A percentile compares a stretch with the other conserved stretches of the same genome.
These are phyloP conservation scores for Lolium multiflorum DNA, from an alignment of 176 grass and related monocot species.

Conservation along the genomic window DNA sequence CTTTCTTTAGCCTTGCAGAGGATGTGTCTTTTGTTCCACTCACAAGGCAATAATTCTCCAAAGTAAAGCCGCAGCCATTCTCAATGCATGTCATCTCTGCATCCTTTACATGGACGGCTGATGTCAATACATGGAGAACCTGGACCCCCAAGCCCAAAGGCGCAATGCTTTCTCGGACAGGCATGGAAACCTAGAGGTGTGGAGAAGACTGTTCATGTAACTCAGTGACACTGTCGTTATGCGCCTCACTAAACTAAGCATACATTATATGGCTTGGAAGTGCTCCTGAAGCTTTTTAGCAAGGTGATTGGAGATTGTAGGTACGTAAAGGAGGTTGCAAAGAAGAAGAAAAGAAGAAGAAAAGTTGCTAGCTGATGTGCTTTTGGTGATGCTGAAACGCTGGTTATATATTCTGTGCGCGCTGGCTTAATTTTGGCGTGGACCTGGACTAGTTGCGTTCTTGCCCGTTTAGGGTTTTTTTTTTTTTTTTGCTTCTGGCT, in stretches of 20 bases:
- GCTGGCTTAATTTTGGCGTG: slow-evolving; percentile 12
- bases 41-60: slow-evolving; percentile 30
- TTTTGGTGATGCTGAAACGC: background rate
- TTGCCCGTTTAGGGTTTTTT: background rate
- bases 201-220: slow-evolving; percentile 1
- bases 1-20: background rate
- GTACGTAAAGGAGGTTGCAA: slow-evolving; percentile 4
- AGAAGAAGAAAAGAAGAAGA: background rate
- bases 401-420: slow-evolving; percentile 25
- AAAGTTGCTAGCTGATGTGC: background rate
- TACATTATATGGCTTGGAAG: background rate
- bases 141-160: slow-evolving; percentile 21
- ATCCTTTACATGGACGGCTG: slow-evolving; percentile 1
- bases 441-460: background rate
- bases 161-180: slow-evolving; percentile 23
- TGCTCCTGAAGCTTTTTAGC: background rate
- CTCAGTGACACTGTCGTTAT: slow-evolving; percentile 18
- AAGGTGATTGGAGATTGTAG: slow-evolving; percentile 11
- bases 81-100: slow-evolving; percentile 15
- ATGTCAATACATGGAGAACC: slow-evolving; percentile 25
- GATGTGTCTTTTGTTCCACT: slow-evolving; percentile 17
- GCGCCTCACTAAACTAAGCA: slow-evolving; percentile 2
- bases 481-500: background rate
- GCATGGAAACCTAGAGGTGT: slow-evolving; percentile 11
- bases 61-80: background rate